Evolutionary conservation across 2,329 filamentous ascomycete genomes (phyloP).

Genomic region (Venturia pyrina): DNA sequence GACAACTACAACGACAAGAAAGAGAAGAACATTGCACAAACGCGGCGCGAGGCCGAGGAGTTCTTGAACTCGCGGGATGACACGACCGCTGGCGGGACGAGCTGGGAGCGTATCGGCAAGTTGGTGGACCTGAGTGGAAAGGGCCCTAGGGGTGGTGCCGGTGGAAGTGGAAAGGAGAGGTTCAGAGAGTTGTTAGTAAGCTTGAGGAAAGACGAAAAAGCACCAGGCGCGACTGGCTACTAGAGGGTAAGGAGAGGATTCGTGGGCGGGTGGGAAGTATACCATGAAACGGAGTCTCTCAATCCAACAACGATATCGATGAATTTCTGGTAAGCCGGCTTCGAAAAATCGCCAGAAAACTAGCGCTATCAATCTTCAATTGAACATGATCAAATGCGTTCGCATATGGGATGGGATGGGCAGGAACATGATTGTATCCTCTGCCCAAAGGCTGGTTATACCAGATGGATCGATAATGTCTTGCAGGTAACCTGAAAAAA

Average conservation of each 20-base stretch:
- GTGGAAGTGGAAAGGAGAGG: slow-evolving; percentile 87
- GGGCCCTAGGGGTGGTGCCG: slow-evolving; percentile 73
- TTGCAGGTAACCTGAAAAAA: not conserved
- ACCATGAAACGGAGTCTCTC: too few relatives aligned
- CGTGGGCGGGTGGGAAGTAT: too few relatives aligned
- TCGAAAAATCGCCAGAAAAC: not conserved
- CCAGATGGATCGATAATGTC: not conserved
- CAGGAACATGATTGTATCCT: not conserved
- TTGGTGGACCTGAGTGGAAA: slow-evolving; percentile 96
- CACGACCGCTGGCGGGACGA: slow-evolving; percentile 86
- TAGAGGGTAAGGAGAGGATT: not conserved
- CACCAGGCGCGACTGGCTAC: slow-evolving; percentile 46
- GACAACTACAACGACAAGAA: slow-evolving; percentile 98
- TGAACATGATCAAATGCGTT: not conserved
- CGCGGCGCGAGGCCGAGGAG: slow-evolving; percentile 83
- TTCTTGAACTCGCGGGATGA: slow-evolving; percentile 85
- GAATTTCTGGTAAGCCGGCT: not conserved
- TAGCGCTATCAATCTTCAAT: not conserved
- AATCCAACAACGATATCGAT: not conserved
- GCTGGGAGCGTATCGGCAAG: slow-evolving; percentile 97
- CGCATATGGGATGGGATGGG: not conserved
- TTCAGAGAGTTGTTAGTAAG: slow-evolving; percentile 85
- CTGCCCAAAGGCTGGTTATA: not conserved
- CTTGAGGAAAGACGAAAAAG: slow-evolving; percentile 87
- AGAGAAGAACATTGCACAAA: slow-evolving; percentile 84